Base-by-base conservation (phyloP, 768 basidiomycete genomes). In the Macrolepiota dolichaula region DNA sequence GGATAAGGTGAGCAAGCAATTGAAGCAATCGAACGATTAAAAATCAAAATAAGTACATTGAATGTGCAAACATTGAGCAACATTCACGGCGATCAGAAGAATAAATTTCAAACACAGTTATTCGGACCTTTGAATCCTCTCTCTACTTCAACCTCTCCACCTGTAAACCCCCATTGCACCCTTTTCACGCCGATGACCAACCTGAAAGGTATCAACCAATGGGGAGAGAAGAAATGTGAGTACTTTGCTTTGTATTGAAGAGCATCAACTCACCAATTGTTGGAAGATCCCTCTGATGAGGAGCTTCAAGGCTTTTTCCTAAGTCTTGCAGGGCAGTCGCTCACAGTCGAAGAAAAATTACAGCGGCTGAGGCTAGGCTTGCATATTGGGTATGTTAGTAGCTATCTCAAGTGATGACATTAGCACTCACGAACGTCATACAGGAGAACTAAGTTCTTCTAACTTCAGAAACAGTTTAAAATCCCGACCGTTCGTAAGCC, bases 201-300 rank as follows among this genome's bases (percentile, higher is more conserved):
- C 35, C 35, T 12, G 35, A 51, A 11, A 17, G 50, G 58, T 24
- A 35, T 59, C 15, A 60, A 60, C 25, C 22, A 37, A 3, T 42
- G 52, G 37, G 51, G 59, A 6, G 35, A 51, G 25, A 60, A 60
- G 29, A 29, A 38, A 24, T 60, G 59, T 60, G n/a, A 22, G 38
- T 40, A 36, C 4, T 1, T 9, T 2, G 12, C 11, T 1, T 47
- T 32, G 15, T 42, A 32, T 32, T n/a, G n/a, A 7, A 32, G 29
- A 32, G 7, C 29, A 32, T 32, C 7, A 3, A 32, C 29, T 32
- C 7, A 58, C 35, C 3, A 57, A n/a, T 3, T 46, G n/a, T 22
- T 49, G 49, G 7, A 15, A 60, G 59, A 60, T 22, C 59, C 59
- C 11, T 51, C 51, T 10, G 51, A 40, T n/a, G 12, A 51, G 38